Evolutionary conservation across 2,329 filamentous ascomycete species (phyloP).

Genomic region (Talaromyces sp.): DNA sequence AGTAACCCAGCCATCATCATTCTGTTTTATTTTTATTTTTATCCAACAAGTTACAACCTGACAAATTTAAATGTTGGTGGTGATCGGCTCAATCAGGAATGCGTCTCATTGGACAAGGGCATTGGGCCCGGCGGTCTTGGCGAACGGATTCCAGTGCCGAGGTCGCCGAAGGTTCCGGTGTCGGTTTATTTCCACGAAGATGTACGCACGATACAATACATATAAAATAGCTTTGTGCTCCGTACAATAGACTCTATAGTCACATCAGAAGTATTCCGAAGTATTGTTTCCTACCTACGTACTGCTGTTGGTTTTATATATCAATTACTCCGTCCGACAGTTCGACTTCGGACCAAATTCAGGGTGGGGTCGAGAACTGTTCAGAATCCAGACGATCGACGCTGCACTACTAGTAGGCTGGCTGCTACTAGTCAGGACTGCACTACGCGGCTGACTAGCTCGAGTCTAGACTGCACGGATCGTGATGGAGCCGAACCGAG

Average conservation of each 20-base stretch:
- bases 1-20: too few species aligned
- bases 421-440: background rate
- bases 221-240: background rate
- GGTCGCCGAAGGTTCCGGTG: background rate
- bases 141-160: background rate
- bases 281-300: too few species aligned
- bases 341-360: background rate
- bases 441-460: background rate
- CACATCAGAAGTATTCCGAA: too few species aligned
- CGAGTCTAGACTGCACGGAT: background rate
- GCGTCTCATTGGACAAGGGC: background rate
- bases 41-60: too few species aligned
- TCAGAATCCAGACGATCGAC: background rate
- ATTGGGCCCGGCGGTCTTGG: background rate
- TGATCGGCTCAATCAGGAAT: constrained; percentile 1
- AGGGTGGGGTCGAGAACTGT: background rate
- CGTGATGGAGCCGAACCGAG: background rate
- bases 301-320: too few species aligned
- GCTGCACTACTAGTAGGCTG: background rate
- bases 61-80: background rate
- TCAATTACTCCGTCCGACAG: background rate
- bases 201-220: background rate
- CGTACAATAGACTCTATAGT: background rate
- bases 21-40: too few species aligned
- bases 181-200: background rate